Evolutionary conservation across 2,329 filamentous ascomycete genomes (phyloP), one percentile per base, ranked within the genome.

Genomic region (Phoma sp.): DNA sequence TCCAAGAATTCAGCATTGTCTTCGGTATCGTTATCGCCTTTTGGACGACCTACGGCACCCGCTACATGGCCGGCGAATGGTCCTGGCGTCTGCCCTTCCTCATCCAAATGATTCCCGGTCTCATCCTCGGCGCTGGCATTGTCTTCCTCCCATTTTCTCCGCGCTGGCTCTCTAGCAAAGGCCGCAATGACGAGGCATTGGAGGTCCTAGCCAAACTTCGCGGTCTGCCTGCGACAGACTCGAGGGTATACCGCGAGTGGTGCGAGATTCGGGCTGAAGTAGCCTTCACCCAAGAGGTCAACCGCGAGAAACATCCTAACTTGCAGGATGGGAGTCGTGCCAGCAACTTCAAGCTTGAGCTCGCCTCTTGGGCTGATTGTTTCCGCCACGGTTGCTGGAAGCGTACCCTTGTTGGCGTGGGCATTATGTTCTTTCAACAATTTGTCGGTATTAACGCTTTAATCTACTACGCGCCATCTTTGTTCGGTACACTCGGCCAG

Each of bases 401-500:
- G 66, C 72, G 80, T 46, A 79, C 76, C 0, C 47, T 67, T 5
- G 76, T 80, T 21, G 76, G 70, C 4, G 57, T 74, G n/a, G 74
- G 73, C 1, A 67, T 79, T 30, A 73, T 73, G 59, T 79, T 80
- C 57, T 79, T 79, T 56, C 74, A 79, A 52, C 50, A 53, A 12
- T 38, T 47, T n/a, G 42, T 45, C 12, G 33, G 33, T 11, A 77
- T 79, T 51, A 80, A 80, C 34, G 78, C 78, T 0, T 63, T 81
- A 1, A 81, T 84, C 81, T 48, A 87, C 84, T 88, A 88, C 52
- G 84, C 85, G 0, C 86, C 86, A 0, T 71, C 82, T 0, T 76
- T 89, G 0, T 88, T 88, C 59, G 72, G 79, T 20, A 83, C 85
- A 46, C 84, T 86, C 2, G 86, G 86, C 0, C 75, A 87, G 10